These are phyloP conservation scores for Cyclospora cayetanensis DNA, from an alignment of 169 alveolate genomes.

Conservation along the genomic window DNA sequence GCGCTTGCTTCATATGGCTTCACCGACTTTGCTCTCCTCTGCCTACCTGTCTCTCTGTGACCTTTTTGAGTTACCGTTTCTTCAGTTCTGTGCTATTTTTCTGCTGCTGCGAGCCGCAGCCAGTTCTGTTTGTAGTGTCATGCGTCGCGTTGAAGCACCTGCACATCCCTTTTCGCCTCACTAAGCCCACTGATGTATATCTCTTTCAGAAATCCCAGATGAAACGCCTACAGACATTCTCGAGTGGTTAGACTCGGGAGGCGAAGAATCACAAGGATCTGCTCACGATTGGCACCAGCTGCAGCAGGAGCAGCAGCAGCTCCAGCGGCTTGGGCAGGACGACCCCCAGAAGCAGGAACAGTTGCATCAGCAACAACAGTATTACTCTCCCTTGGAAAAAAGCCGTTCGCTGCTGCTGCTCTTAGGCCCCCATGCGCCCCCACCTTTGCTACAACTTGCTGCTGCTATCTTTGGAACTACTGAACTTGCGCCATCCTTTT, in stretches of 20 bases:
- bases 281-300: neutral
- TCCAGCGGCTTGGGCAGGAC: slow-evolving; percentile 3
- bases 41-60: too few species aligned
- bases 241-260: slow-evolving; percentile 30
- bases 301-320: slow-evolving; percentile 13
- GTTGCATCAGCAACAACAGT: slow-evolving; percentile 32
- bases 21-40: too few species aligned
- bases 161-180: too few species aligned
- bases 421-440: slow-evolving; percentile 31
- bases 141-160: too few species aligned
- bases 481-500: neutral
- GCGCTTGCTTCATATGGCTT: too few species aligned
- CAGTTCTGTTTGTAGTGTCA: too few species aligned
- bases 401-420: slow-evolving; percentile 39
- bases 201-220: neutral
- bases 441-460: slow-evolving; percentile 10
- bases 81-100: too few species aligned
- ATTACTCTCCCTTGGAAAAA: slow-evolving; percentile 7
- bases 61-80: too few species aligned
- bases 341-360: neutral
- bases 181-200: neutral
- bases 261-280: slow-evolving; percentile 52
- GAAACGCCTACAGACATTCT: neutral
- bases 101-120: too few species aligned
- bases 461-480: slow-evolving; percentile 42